Base-by-base conservation (phyloP, 768 basidiomycete genomes). In the Pluteus cervinus region DNA sequence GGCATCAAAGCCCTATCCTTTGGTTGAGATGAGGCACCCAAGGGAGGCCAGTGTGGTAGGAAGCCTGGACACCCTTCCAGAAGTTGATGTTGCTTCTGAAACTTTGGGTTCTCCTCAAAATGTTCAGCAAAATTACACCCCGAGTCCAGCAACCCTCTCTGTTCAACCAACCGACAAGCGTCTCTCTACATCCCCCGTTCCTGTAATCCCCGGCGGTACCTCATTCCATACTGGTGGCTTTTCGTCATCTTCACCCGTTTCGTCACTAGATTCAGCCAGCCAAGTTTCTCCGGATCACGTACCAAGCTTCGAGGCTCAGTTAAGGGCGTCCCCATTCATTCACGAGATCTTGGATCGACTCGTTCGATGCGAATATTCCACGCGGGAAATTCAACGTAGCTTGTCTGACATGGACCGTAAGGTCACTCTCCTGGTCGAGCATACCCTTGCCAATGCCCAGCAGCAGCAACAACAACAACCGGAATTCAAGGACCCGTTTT, bases 401-500 rank as follows among this genome's bases (percentile, higher is more conserved):
- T 65, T 91, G 26, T 66, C 66, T 8, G 84, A 87, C 48, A 68
- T 91, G 32, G 75, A 80, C 45, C 79, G 76, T 53, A 91, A 90
- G 62, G 75, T 90, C 42, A 77, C 81, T 51, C 49, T 87, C 11
- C 68, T 91, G 37, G 64, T 90, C 20, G 86, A 89, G 43, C 76
- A 81, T 18, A 71, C 76, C 8, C 54, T 84, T 37, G 48, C 56
- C 23, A 49, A 51, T 20, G 47, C 56, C 10, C n/a, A n/a, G n/a
- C n/a, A n/a, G n/a, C n/a, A n/a, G n/a, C n/a, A n/a, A n/a, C n/a
- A n/a, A n/a, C n/a, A n/a, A n/a, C 72, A 78, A 40, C 81, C 82
- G n/a, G 86, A 87, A 48, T 89, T 88, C 67, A 82, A 83, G 53
- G 79, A 88, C 51, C 86, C 86, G 0, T 89, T 89, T 50, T 77